Evolutionary conservation across 1,284 basidiomycete genomes (phyloP).

Genomic region (Stygiomarasmius scandens): DNA sequence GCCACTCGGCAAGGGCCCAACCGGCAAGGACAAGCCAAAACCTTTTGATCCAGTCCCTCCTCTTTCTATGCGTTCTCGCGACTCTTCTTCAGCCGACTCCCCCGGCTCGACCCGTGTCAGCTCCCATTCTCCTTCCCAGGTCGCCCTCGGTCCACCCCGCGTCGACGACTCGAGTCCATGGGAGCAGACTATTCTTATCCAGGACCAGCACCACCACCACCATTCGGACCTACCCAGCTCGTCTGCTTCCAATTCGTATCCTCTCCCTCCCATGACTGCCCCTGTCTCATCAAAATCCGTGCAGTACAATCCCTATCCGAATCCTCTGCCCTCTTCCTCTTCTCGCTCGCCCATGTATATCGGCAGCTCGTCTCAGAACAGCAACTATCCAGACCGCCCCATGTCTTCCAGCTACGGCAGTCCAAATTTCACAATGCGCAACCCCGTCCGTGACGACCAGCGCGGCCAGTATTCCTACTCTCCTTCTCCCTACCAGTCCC

Average conservation of each 20-base stretch:
- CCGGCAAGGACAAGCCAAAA: conserved; percentile 79
- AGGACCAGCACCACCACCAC: conserved; percentile 40
- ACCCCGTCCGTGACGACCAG: conserved; percentile 41
- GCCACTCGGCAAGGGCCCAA: conserved; percentile 77
- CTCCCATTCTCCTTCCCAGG: conserved; percentile 44
- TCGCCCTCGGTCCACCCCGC: conserved; percentile 47
- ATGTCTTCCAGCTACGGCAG: conserved; percentile 36
- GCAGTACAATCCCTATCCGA: conserved; percentile 38
- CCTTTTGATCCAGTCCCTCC: conserved; percentile 30
- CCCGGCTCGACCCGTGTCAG: conserved; percentile 42
- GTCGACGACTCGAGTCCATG: conserved; percentile 49
- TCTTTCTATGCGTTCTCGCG: conserved; percentile 37
- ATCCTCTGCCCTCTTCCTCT: conserved; percentile 38
- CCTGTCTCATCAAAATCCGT: conserved; percentile 39
- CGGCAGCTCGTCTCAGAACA: conserved; percentile 27
- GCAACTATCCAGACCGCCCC: conserved; percentile 44
- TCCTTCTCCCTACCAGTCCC: conserved; percentile 42
- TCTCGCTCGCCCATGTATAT: conserved; percentile 43
- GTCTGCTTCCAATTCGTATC: conserved; percentile 41
- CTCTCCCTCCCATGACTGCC: conserved; percentile 43
- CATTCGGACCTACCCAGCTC: conserved; percentile 39
- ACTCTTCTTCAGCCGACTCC: conserved; percentile 50
- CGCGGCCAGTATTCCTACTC: conserved; percentile 47
- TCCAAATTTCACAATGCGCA: conserved; percentile 40
- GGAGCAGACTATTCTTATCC: conserved; percentile 60